Percentiles rank a stretch among this genome's conserved stretches.
phyloP scores from a whole-genome alignment of 129 eudicot species.

The Daucus carota region DNA sequence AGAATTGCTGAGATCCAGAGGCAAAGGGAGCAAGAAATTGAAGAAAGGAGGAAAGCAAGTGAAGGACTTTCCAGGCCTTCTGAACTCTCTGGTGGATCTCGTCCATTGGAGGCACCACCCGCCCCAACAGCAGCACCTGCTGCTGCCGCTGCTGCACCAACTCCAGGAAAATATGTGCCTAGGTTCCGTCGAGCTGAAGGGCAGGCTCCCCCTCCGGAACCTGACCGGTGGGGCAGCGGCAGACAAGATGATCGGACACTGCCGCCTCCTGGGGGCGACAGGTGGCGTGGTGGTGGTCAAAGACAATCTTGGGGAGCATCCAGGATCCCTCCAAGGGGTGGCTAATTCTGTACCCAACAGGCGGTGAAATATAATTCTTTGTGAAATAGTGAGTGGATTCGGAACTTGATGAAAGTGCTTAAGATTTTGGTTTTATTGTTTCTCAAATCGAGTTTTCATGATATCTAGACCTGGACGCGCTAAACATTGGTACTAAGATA shows the following conservation, averaged over 20 bases:
- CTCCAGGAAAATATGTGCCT: slow-evolving; percentile 61
- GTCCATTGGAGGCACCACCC: slow-evolving; percentile 6
- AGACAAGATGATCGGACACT: slow-evolving; percentile 32
- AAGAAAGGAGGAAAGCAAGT: slow-evolving; percentile 53
- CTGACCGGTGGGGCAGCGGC: slow-evolving; percentile 49
- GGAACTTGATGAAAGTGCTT: not conserved
- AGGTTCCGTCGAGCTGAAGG: slow-evolving; percentile 33
- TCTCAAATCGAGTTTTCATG: not conserved
- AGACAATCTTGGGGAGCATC: slow-evolving; percentile 15
- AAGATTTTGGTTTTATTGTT: not conserved
- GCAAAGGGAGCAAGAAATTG: slow-evolving; percentile 56
- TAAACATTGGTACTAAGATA: not conserved
- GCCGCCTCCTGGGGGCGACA: slow-evolving; percentile 30
- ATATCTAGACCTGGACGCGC: not conserved
- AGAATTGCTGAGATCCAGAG: slow-evolving; percentile 76
- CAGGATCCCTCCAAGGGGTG: slow-evolving; percentile 6
- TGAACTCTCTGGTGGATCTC: slow-evolving; percentile 26
- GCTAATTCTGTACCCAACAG: not conserved
- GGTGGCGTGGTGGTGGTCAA: slow-evolving; percentile 34
- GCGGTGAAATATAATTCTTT: not conserved
- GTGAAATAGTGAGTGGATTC: not conserved
- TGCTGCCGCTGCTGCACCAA: slow-evolving; percentile 29
- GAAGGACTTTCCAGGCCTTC: slow-evolving; percentile 24
- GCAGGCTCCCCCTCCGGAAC: slow-evolving; percentile 35
- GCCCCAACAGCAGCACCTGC: slow-evolving; percentile 19